These are phyloP conservation scores for Carnegiea gigantea DNA, from an alignment of 179 eudicot species.

Conservation along the genomic window DNA sequence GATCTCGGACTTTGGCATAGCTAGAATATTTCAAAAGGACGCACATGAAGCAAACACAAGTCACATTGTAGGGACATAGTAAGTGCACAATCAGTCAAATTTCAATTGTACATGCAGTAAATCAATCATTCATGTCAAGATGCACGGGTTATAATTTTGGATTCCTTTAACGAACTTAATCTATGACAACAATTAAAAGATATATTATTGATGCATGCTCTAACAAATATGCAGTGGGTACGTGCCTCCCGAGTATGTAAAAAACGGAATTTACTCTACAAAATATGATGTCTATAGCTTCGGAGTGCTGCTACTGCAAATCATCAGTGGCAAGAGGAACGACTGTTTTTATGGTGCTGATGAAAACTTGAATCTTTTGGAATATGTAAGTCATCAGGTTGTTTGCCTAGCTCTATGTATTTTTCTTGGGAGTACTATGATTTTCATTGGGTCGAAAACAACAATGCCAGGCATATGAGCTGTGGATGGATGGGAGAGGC, in stretches of 20 bases:
- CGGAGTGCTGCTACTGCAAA: slow-evolving; percentile 28
- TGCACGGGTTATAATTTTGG: background rate
- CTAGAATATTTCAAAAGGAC: slow-evolving; percentile 30
- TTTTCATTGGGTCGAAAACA: background rate
- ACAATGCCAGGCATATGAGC: slow-evolving; percentile 35
- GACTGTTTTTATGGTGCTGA: slow-evolving; percentile 9
- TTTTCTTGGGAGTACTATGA: background rate
- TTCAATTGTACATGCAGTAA: background rate
- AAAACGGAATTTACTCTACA: slow-evolving; percentile 26
- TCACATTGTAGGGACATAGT: slow-evolving; percentile 34
- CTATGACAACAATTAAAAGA: background rate
- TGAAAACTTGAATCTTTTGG: slow-evolving; percentile 22
- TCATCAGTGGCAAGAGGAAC: slow-evolving; percentile 30
- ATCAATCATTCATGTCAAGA: background rate
- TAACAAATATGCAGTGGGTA: slow-evolving; percentile 20
- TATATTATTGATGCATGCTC: background rate
- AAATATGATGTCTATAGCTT: slow-evolving; percentile 34
- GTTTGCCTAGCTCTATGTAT: background rate
- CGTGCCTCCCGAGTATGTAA: slow-evolving; percentile 32
- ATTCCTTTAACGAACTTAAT: background rate
- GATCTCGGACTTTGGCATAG: slow-evolving; percentile 37
- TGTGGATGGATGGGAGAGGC: slow-evolving; percentile 26
- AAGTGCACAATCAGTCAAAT: slow-evolving; percentile 12
- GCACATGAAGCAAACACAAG: slow-evolving; percentile 28
- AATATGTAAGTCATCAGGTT: slow-evolving; percentile 18